Conservation (phyloP, 2,329 filamentous ascomycete genomes). For the Sporothrix variecibatus region DNA sequence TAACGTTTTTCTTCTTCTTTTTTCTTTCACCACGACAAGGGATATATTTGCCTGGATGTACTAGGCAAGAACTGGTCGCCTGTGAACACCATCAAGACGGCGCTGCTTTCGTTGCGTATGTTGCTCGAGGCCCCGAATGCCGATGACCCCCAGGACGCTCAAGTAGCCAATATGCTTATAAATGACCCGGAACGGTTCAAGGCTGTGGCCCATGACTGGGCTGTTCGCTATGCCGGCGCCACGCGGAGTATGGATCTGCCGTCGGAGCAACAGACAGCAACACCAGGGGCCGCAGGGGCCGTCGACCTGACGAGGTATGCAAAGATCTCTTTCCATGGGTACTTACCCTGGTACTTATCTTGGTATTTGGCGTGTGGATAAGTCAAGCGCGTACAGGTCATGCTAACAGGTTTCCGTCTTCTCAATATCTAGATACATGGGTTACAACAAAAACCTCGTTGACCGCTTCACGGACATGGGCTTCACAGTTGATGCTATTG, state of each 20-base stretch:
- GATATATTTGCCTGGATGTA: conserved; percentile 95
- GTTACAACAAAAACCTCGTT: conserved; percentile 82
- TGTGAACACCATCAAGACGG: conserved; percentile 93
- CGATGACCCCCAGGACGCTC: conserved; percentile 93
- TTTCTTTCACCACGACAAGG: conserved; percentile 53
- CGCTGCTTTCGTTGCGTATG: conserved; percentile 88
- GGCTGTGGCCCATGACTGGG: conserved; percentile 85
- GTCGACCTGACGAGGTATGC: background rate
- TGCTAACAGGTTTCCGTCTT: background rate
- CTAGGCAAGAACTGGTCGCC: conserved; percentile 90
- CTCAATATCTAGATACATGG: conserved; percentile 61
- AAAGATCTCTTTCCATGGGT: conserved; percentile 36
- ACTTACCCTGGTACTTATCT: no score
- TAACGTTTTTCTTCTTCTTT: background rate
- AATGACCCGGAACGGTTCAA: conserved; percentile 77
- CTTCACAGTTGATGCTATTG: conserved; percentile 83
- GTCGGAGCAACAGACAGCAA: conserved; percentile 36
- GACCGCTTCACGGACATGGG: conserved; percentile 88
- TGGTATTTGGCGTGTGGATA: background rate
- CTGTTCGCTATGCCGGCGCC: conserved; percentile 78
- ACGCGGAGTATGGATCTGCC: conserved; percentile 49
- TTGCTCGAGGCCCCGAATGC: conserved; percentile 92
- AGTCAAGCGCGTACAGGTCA: no score
- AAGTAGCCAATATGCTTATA: conserved; percentile 89
- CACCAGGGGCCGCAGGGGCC: conserved; percentile 34